Conservation (phyloP, 768 basidiomycete genomes). For the Hericium erinaceus region DNA sequence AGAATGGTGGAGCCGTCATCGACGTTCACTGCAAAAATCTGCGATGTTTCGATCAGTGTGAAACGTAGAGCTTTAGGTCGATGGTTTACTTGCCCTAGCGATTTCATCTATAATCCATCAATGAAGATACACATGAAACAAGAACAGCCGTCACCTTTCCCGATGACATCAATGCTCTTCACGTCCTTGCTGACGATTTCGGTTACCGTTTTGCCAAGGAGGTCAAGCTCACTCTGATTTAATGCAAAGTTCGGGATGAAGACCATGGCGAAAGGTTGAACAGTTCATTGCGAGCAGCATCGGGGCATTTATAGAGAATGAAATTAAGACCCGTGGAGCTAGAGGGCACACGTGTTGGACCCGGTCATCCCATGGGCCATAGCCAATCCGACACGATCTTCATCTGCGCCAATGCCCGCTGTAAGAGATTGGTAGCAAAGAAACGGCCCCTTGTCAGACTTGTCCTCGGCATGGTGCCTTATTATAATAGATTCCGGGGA, state of each 20-base stretch:
- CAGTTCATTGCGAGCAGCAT: neutral
- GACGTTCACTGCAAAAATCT: slow-evolving; percentile 18
- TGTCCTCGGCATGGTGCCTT: too few relatives aligned
- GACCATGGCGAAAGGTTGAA: slow-evolving; percentile 1
- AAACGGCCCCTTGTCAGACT: too few relatives aligned
- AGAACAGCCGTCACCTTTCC: slow-evolving; percentile 12
- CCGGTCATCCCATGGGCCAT: neutral
- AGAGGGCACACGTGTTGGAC: neutral
- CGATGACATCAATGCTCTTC: slow-evolving; percentile 16
- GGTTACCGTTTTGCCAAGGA: slow-evolving; percentile 13
- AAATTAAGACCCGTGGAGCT: neutral
- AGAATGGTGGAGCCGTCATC: slow-evolving; percentile 15
- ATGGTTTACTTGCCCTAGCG: neutral
- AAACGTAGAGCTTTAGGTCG: too few relatives aligned
- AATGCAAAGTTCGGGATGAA: slow-evolving; percentile 4
- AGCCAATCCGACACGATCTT: neutral
- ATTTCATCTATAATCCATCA: slow-evolving; percentile 2
- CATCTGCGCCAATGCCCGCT: too few relatives aligned
- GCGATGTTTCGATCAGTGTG: neutral
- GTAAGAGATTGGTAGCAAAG: too few relatives aligned
- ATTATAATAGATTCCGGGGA: too few relatives aligned
- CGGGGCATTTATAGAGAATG: neutral
- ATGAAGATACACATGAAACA: neutral
- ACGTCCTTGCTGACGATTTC: slow-evolving; percentile 9
- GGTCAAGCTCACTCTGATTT: slow-evolving; percentile 13